Conservation (phyloP, 768 basidiomycete genomes). For the Podaxis sp. region DNA sequence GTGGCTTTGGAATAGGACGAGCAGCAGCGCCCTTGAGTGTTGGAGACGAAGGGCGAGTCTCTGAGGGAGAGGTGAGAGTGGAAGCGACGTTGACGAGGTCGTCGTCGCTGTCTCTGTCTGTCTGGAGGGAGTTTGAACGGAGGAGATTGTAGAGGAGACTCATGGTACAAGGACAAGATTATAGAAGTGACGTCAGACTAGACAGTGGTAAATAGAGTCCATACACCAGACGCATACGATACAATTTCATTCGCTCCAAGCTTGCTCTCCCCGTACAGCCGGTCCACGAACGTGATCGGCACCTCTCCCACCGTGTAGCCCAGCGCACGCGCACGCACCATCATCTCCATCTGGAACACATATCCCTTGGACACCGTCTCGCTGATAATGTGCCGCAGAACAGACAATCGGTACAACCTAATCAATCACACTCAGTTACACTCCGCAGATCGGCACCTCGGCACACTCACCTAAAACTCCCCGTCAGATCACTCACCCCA, state of each 20-base stretch:
- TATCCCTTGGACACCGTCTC: constrained; percentile 86
- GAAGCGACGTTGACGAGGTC: constrained; percentile 74
- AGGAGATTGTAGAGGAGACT: constrained; percentile 73
- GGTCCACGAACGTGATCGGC: constrained; percentile 92
- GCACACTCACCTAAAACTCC: constrained; percentile 72
- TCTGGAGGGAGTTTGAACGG: constrained; percentile 39
- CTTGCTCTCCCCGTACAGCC: constrained; percentile 92
- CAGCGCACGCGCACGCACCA: constrained; percentile 80
- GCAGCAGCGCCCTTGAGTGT: constrained; percentile 28
- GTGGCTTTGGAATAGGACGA: constrained; percentile 42
- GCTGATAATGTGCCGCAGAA: constrained; percentile 79
- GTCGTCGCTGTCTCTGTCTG: constrained; percentile 55
- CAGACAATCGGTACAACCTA: constrained; percentile 74
- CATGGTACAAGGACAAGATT: constrained; percentile 26
- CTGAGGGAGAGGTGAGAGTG: constrained; percentile 60
- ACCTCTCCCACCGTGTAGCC: constrained; percentile 88
- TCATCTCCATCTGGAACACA: constrained; percentile 99
- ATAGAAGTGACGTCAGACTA: constrained; percentile 26
- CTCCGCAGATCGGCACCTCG: constrained; percentile 1
- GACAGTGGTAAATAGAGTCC: constrained; percentile 70
- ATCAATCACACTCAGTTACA: not conserved
- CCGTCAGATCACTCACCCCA: constrained; percentile 87
- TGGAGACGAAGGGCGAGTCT: constrained; percentile 60
- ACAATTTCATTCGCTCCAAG: constrained; percentile 86
- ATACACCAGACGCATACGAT: constrained; percentile 82